Percentiles rank a stretch among this genome's conserved stretches.
Conservation (phyloP, 345 rosid genomes). For the Firmiana major region DNA sequence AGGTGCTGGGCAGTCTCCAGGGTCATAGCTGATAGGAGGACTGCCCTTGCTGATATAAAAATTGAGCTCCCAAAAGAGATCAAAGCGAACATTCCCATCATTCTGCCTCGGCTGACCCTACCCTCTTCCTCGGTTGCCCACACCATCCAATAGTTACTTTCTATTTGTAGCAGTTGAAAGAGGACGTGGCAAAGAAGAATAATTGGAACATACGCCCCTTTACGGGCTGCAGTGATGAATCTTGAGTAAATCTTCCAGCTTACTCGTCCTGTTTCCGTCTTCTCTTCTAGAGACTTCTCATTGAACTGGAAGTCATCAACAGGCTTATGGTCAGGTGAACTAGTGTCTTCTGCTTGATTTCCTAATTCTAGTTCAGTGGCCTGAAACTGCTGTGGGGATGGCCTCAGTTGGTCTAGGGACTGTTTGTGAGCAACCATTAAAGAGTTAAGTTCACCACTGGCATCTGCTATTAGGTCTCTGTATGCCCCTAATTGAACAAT, state of each 20-base stretch:
- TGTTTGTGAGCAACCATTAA: background rate
- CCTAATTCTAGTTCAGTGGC: background rate
- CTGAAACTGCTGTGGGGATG: background rate
- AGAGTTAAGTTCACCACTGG: background rate
- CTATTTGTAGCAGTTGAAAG: background rate
- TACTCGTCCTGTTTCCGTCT: background rate
- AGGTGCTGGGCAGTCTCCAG: background rate
- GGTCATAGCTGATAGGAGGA: background rate
- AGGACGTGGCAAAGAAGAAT: background rate
- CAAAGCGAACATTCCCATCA: background rate
- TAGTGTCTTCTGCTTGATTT: background rate
- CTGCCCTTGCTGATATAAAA: background rate
- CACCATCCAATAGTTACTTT: slow-evolving; percentile 1
- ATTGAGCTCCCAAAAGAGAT: slow-evolving; percentile 6
- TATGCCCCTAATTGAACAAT: slow-evolving; percentile 9
- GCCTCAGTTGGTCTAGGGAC: slow-evolving; percentile 3
- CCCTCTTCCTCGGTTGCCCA: slow-evolving; percentile 2
- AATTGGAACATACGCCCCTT: background rate
- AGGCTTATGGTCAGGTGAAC: background rate
- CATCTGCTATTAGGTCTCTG: slow-evolving; percentile 1
- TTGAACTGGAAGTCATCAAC: background rate
- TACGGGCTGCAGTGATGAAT: background rate
- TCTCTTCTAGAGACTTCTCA: background rate
- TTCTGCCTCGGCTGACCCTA: background rate
- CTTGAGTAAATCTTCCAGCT: background rate